Evolutionary conservation across 2,329 filamentous ascomycete genomes (phyloP), one percentile per base, ranked within the genome.

Genomic region (Colletotrichum sublineola): DNA sequence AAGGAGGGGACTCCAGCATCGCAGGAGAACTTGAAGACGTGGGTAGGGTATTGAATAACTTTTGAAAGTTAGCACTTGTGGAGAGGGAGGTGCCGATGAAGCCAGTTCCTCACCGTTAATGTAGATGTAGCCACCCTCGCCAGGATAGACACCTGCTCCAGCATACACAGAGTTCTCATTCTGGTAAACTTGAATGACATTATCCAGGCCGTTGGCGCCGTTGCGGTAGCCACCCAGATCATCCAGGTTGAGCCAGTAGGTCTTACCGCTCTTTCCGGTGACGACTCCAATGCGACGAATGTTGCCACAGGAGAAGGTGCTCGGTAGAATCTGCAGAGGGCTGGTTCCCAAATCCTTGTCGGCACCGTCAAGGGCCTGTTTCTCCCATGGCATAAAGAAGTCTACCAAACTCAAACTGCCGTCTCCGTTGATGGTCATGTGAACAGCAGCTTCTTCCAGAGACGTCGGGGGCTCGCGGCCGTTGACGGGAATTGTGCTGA

Each of bases 1-100:
- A 91, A 90, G 2, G 83, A 82, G 0, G 88, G 85, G 12, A 86
- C 82, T 4, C 87, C 88, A 31, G 80, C 76, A 63, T 81, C 79
- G 76, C 87, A 89, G 2, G 85, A 84, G 76, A 90, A 90, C 74
- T 89, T 87, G 82, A 89, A 90, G 24, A 89, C 86, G 62, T 87
- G 84, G 0, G 87, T 87, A 18, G 85, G 83, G 75, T 86, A 87
- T 75, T 86, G 83, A 65, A 90, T 88, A 6, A 89, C 81, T 5
- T n/a, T 5, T 3, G 9, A 24, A 12, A 15, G 55, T 71, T 57
- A 67, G 63, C 15, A 53, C 18, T 0, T 1, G 2, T 40, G 33
- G 5, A 2, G 18, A 29, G 6, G 11, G 24, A 14, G 12, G 12
- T 24, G n/a, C 24, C 15, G n/a, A 7, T 12, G 11, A 8, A 18